A percentile compares a stretch with the other conserved stretches of the same genome.
Evolutionary conservation across 2,329 filamentous ascomycete genomes (phyloP).

Genomic region (Trichophyton rubrum): DNA sequence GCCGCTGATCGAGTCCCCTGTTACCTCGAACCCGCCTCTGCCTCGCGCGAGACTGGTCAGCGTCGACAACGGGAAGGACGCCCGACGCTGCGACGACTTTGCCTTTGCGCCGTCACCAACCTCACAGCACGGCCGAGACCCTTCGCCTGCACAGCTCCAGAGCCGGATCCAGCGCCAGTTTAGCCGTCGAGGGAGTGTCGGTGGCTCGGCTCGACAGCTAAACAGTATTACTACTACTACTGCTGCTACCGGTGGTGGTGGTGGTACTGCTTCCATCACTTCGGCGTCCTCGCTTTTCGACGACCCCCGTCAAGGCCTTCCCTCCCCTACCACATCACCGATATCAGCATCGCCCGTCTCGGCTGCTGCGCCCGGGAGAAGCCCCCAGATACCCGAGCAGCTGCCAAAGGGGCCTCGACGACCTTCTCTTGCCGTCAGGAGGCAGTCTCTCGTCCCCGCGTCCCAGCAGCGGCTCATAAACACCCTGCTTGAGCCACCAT

Average conservation of each 20-base stretch:
- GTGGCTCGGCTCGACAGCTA: not conserved
- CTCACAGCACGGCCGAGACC: not conserved
- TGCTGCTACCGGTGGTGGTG: no score
- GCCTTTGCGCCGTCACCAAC: not conserved
- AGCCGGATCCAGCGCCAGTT: not conserved
- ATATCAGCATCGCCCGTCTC: not conserved
- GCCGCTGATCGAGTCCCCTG: not conserved
- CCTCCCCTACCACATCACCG: slow-evolving; percentile 8
- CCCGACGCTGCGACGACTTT: not conserved
- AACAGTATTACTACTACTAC: not conserved
- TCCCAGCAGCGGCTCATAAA: slow-evolving; percentile 29
- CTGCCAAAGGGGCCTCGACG: slow-evolving; percentile 17
- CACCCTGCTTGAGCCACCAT: slow-evolving; percentile 22
- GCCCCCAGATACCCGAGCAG: slow-evolving; percentile 4
- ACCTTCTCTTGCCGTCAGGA: slow-evolving; percentile 24
- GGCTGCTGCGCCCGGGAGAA: slow-evolving; percentile 5
- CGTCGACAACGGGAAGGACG: not conserved
- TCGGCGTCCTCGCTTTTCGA: not conserved
- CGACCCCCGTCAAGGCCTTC: slow-evolving; percentile 3
- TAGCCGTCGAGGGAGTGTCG: not conserved
- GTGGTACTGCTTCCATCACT: no score
- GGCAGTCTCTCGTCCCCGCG: slow-evolving; percentile 30
- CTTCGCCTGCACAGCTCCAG: not conserved
- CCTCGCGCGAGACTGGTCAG: not conserved
- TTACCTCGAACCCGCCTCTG: not conserved